Base-by-base conservation (phyloP, 176 grass and related monocot species). In the Puccinellia tenuiflora region DNA sequence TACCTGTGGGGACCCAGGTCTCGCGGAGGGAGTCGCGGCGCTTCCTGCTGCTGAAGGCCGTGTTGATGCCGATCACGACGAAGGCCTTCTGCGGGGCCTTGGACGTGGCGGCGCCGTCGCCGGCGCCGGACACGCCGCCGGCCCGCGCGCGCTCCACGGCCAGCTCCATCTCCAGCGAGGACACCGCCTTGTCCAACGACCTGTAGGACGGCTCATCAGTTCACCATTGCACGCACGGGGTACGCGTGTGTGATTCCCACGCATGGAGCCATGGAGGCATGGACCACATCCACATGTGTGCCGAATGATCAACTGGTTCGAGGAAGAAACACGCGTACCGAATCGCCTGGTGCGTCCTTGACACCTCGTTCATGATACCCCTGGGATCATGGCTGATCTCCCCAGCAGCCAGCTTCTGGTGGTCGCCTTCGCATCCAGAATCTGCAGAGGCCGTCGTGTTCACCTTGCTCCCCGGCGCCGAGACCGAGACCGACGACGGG, bases 51-150 rank as follows among this genome's bases (percentile, higher is more conserved):
- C 84, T 94, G 80, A 97, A 97, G 51, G 88, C 94, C 28, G 92
- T 97, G 86, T 97, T 97, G 77, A 97, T 92, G 63, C 94, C 94
- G 73, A 97, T 81, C 43, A 94, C 95, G 17, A 90, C 90, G 87
- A 92, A 94, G 14, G 86, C 95, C 85, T 97, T 97, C 86, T 92
- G 88, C 4, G 48, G 91, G 20, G 13, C 65, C 46, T 30, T 78
- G 43, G 60, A 31, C 1, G 52, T 56, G 57, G 5, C n/a, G n/a
- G n/a, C 69, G 78, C 50, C 76, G 14, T 47, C 42, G 47, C 65
- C 77, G 29, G 16, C 9, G 78, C 82, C 79, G 66, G 18, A 52
- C 62, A 43, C 77, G 40, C 72, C 43, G 69, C 45, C 64, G n/a
- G n/a, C n/a, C 76, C 85, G 77, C 21, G 85, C 79, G 74, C 90